Base-by-base conservation (phyloP, 176 grass and related monocot genomes). In the Musa beccarii region DNA sequence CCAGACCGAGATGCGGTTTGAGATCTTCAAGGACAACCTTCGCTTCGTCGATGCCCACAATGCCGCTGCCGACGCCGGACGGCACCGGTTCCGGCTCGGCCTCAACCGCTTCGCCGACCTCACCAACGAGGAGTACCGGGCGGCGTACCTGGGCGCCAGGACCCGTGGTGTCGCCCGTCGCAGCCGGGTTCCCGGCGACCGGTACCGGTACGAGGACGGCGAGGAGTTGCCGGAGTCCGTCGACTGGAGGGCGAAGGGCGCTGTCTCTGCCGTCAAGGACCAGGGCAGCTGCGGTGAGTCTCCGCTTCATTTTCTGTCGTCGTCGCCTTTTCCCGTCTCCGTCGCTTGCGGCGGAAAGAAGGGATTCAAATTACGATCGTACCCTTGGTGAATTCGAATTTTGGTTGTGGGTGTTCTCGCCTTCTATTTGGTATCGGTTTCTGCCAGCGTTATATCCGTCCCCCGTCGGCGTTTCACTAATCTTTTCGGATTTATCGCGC, bases 1-100 rank as follows among this genome's bases (percentile, higher is more conserved):
- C 7, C 90, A 93, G 82, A 61, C 69, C 15, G 92, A 84, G 19
- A 55, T 52, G 66, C 82, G 94, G 0, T 93, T 98, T 81, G 79
- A 59, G 1, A 83, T 86, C 0, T 98, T 98, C 86, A 83, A 85
- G 77, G 94, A 98, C 75, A 98, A 98, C 81, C 81, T 98, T 5
- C 17, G 63, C 17, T 98, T 98, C 82, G 77, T 93, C 59, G 94
- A 98, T 67, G 83, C 82, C 11, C 94, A 93, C 82, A 98, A 98
- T 76, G 85, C 80, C 2, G 84, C 76, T 3, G 80, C 78, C 29
- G 72, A 49, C 1, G 68, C 68, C 8, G 68, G 68, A 19, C 34
- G 21, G 17, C 49, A 20, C 24, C 25, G 72, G 3, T 77, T 77
- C 75, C 75, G 61, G 49, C 75, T 77, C 61, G 75, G 75, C 34